These are phyloP conservation scores for Paracoccidioides lutzii DNA, from an alignment of 2,329 filamentous ascomycete species.

Conservation along the genomic window DNA sequence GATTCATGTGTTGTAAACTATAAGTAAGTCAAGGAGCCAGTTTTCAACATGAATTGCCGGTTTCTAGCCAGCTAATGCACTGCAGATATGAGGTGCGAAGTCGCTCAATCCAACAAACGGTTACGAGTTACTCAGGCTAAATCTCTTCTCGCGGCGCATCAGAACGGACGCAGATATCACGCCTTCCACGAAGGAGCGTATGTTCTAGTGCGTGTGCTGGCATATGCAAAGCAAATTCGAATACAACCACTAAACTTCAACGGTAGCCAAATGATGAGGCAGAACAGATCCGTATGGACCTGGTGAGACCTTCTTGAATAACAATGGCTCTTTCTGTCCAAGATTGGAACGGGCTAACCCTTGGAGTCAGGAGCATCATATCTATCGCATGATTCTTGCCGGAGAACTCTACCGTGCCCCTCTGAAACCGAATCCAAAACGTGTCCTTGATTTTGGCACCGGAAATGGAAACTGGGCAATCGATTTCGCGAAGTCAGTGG, in stretches of 20 bases:
- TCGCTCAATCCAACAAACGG: not conserved
- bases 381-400: constrained; percentile 1
- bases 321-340: not conserved
- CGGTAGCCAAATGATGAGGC: constrained; percentile 23
- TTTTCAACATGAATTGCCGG: not conserved
- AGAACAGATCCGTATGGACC: constrained; percentile 23
- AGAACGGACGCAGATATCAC: constrained; percentile 18
- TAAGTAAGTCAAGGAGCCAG: not conserved
- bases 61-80: not conserved
- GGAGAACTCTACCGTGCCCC: constrained; percentile 1
- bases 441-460: constrained; percentile 3
- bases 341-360: not conserved
- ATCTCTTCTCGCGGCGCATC: not conserved
- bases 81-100: not conserved
- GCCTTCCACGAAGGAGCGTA: constrained; percentile 15
- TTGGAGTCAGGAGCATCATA: not conserved
- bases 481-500: constrained; percentile 1
- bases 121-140: not conserved
- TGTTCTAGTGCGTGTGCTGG: constrained; percentile 3
- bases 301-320: constrained; percentile 15
- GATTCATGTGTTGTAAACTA: not conserved
- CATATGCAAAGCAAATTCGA: not conserved
- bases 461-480: constrained; percentile 3
- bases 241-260: not conserved
- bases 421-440: not conserved